These are phyloP conservation scores for Apiotrichum brassicae DNA, from an alignment of 1,284 basidiomycete species.

Conservation along the genomic window DNA sequence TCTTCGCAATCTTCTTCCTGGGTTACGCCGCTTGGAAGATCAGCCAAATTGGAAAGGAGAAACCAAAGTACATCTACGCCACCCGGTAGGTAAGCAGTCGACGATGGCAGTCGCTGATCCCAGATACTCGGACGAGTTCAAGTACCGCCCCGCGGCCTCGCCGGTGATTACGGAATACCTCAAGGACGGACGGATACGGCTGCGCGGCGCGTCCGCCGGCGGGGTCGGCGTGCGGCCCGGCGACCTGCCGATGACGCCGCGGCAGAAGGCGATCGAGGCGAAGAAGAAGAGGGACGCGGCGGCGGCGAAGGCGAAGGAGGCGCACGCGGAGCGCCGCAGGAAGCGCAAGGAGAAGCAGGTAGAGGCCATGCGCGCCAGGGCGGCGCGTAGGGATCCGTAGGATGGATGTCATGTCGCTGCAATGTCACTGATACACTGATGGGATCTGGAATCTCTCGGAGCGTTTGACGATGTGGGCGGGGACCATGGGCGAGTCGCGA, in stretches of 20 bases:
- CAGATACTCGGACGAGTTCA: slow-evolving; percentile 48
- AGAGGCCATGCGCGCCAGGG: slow-evolving; percentile 8
- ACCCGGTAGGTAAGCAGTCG: slow-evolving; percentile 30
- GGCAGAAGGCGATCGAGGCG: slow-evolving; percentile 1
- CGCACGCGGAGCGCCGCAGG: slow-evolving; percentile 10
- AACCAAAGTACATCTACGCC: slow-evolving; percentile 45
- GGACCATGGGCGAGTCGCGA: too few relatives aligned
- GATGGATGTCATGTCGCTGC: background rate
- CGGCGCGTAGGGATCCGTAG: background rate
- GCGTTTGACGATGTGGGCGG: too few relatives aligned
- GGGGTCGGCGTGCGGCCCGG: slow-evolving; percentile 40
- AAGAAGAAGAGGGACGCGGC: slow-evolving; percentile 3
- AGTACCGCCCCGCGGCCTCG: slow-evolving; percentile 47
- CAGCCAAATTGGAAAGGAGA: slow-evolving; percentile 16
- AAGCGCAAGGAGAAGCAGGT: slow-evolving; percentile 15
- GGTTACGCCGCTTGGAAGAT: slow-evolving; percentile 34
- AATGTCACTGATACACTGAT: too few relatives aligned
- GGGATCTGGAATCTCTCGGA: too few relatives aligned
- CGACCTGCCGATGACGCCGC: slow-evolving; percentile 35
- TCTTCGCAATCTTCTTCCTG: slow-evolving; percentile 32
- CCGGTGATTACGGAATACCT: slow-evolving; percentile 48
- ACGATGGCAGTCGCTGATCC: too few relatives aligned
- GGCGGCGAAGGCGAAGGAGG: slow-evolving; percentile 7
- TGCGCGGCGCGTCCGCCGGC: slow-evolving; percentile 45
- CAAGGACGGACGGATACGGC: slow-evolving; percentile 43